Percentiles rank a stretch among this genome's conserved stretches.
These are phyloP conservation scores for Salix koriyanagi DNA, from an alignment of 345 rosid genomes.

Conservation along the genomic window DNA sequence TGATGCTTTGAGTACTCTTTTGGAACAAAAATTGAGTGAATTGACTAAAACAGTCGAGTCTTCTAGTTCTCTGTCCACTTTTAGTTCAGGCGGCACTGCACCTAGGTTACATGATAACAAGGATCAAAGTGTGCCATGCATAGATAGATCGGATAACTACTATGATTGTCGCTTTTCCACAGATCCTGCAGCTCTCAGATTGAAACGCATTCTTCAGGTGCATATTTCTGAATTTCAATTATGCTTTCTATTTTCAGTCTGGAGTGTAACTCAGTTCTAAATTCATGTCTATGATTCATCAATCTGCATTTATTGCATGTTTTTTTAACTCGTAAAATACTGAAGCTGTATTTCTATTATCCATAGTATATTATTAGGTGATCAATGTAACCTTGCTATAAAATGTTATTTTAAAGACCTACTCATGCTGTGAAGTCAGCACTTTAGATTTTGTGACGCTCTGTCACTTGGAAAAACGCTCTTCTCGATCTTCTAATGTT, in stretches of 20 bases:
- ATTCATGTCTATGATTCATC: background rate
- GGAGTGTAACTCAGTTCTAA: background rate
- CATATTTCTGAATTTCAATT: background rate
- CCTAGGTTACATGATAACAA: slow-evolving; percentile 13
- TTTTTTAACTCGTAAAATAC: background rate
- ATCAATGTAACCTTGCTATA: background rate
- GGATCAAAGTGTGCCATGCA: slow-evolving; percentile 6
- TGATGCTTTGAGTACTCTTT: slow-evolving; percentile 73
- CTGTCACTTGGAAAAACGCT: background rate
- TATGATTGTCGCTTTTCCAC: slow-evolving; percentile 24
- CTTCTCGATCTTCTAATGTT: background rate
- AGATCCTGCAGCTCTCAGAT: slow-evolving; percentile 20
- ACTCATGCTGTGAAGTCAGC: background rate
- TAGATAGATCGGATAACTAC: slow-evolving; percentile 21
- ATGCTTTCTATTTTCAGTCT: background rate
- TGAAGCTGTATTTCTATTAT: background rate
- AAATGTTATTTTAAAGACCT: too few species aligned
- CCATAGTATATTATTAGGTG: background rate
- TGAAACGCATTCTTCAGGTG: slow-evolving; percentile 51
- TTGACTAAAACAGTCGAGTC: slow-evolving; percentile 54
- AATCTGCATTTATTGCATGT: background rate
- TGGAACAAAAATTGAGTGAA: slow-evolving; percentile 85
- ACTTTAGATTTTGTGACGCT: background rate
- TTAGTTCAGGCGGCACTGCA: background rate
- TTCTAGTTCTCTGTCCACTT: slow-evolving; percentile 35